A percentile compares a stretch with the other conserved stretches of the same genome.
Conservation (phyloP, 345 rosid genomes). For the Carallia brachiata region DNA sequence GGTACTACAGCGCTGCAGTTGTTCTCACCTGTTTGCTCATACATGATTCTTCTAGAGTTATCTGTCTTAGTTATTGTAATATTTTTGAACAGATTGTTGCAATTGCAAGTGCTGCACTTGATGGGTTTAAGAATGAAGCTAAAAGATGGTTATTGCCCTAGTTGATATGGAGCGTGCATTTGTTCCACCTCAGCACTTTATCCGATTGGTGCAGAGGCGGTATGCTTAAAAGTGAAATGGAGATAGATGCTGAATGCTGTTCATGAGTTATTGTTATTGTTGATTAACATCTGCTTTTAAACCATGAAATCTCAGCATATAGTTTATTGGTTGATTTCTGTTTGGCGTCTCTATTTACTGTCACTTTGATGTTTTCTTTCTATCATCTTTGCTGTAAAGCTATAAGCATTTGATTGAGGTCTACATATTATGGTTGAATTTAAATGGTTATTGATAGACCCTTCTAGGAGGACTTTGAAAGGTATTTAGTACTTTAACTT, state of each 20-base stretch:
- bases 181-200: slow-evolving; percentile 99
- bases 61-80: slow-evolving; percentile 2
- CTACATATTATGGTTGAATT: no score
- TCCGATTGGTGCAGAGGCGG: slow-evolving; percentile 95
- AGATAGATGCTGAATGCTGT: neutral
- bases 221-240: slow-evolving; percentile 27
- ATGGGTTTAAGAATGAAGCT: slow-evolving; percentile 87
- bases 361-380: neutral
- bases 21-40: neutral
- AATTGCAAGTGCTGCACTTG: slow-evolving; percentile 88
- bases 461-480: neutral
- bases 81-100: slow-evolving; percentile 64
- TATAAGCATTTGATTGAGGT: no score
- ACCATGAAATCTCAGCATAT: neutral
- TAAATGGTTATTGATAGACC: neutral
- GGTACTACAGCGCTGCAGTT: slow-evolving; percentile 38
- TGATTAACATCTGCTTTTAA: neutral
- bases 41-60: neutral
- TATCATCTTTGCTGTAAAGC: neutral
- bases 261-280: neutral
- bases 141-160: slow-evolving; percentile 93
- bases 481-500: neutral
- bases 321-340: neutral
- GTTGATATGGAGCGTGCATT: slow-evolving; percentile 99
- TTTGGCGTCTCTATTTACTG: neutral